Evolutionary conservation across 257 asterid species (phyloP).

Genomic region (Orobanche coerulescens): DNA sequence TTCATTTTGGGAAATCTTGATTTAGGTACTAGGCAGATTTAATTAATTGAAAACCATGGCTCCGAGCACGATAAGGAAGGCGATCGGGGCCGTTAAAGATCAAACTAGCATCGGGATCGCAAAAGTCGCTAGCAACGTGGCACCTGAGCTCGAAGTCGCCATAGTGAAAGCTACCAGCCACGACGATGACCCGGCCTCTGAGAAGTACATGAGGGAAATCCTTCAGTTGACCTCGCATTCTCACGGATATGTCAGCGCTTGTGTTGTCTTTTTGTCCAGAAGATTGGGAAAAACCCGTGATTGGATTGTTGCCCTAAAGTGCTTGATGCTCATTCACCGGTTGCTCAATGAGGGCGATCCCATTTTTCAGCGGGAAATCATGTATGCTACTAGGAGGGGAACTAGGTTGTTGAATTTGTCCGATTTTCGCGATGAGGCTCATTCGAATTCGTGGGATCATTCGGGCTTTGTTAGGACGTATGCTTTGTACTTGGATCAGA

Average conservation of each 20-base stretch:
- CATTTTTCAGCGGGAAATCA: conserved; percentile 65
- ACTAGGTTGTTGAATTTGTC: conserved; percentile 64
- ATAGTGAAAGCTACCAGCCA: conserved; percentile 81
- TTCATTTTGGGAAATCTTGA: not conserved
- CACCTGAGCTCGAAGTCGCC: conserved; percentile 82
- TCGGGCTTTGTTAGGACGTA: conserved; percentile 66
- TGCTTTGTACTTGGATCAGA: conserved; percentile 67
- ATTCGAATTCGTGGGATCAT: conserved; percentile 75
- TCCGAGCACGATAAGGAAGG: conserved; percentile 68
- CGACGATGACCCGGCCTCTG: conserved; percentile 82
- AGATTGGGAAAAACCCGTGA: conserved; percentile 77
- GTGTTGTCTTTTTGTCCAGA: conserved; percentile 50
- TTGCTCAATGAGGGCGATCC: conserved; percentile 59
- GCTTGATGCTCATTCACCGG: conserved; percentile 61
- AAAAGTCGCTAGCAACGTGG: conserved; percentile 66
- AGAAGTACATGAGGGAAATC: conserved; percentile 62
- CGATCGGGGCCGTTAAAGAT: conserved; percentile 85
- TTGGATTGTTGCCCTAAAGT: conserved; percentile 80
- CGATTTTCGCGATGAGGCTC: conserved; percentile 86
- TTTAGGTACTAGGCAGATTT: conserved; percentile 4
- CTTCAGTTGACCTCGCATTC: conserved; percentile 57
- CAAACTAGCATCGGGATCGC: conserved; percentile 83
- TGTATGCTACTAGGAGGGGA: conserved; percentile 73
- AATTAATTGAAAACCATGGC: conserved; percentile 41
- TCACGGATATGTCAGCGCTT: conserved; percentile 58